phyloP scores from a whole-genome alignment of 257 asterid genomes.

The Nicotiana tabacum region DNA sequence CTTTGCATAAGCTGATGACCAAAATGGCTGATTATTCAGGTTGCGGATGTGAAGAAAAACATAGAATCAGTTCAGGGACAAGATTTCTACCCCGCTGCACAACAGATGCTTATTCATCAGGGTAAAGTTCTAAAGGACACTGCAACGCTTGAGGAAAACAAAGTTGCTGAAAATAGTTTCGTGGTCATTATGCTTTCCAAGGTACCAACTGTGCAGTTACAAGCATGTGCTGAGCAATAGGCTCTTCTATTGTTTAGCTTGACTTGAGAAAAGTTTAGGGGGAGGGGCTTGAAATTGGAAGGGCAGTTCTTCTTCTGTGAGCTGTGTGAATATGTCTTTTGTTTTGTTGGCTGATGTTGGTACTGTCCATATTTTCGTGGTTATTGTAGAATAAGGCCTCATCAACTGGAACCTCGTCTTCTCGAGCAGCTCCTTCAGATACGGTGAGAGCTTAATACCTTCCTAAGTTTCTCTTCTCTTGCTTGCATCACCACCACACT shows the following conservation, averaged over 20 bases:
- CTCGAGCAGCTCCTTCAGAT: constrained; percentile 45
- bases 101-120: constrained; percentile 85
- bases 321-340: background rate
- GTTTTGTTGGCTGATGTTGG: background rate
- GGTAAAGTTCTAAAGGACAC: constrained; percentile 89
- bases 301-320: background rate
- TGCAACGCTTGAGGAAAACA: constrained; percentile 68
- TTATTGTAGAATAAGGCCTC: constrained; percentile 53
- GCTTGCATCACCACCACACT: background rate
- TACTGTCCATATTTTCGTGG: constrained; percentile 13
- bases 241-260: background rate
- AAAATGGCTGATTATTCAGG: constrained; percentile 27
- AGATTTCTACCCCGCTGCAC: constrained; percentile 66
- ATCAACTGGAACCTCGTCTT: constrained; percentile 46
- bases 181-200: constrained; percentile 76
- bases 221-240: background rate
- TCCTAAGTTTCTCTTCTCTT: background rate
- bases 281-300: background rate
- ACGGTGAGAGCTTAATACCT: constrained; percentile 40
- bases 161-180: constrained; percentile 72
- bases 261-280: background rate
- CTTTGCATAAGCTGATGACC: constrained; percentile 4
- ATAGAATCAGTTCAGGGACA: constrained; percentile 71
- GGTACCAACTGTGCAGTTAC: constrained; percentile 31
- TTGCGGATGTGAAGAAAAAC: constrained; percentile 68